Percentiles rank a stretch among this genome's conserved stretches.
Evolutionary conservation across 768 basidiomycete genomes (phyloP).

Genomic region (Cystofilobasidium bisporidii): DNA sequence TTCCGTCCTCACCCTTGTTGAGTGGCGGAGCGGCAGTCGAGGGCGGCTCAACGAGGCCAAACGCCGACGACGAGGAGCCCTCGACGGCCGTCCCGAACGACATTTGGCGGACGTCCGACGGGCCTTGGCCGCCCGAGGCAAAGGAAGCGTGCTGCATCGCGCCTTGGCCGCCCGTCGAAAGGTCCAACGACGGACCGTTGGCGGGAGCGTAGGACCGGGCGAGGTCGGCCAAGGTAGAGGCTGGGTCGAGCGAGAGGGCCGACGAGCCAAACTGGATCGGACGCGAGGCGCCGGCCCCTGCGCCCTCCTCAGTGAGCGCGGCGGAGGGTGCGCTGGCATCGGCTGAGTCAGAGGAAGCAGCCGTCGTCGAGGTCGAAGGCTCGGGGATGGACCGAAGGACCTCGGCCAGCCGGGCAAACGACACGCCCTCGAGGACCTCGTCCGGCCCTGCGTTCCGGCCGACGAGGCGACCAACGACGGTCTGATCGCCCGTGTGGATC

Average conservation of each 20-base stretch:
- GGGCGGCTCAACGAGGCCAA: background rate
- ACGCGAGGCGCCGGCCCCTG: background rate
- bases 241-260: no score
- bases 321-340: background rate
- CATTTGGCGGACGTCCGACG: background rate
- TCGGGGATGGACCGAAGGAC: background rate
- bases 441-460: background rate
- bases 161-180: no score
- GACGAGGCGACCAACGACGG: background rate
- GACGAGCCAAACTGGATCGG: no score
- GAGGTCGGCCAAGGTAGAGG: no score
- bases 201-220: no score
- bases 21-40: background rate
- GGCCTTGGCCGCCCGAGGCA: background rate
- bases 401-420: background rate
- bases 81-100: slow-evolving; percentile 4
- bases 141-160: background rate
- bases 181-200: no score
- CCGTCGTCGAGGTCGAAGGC: background rate
- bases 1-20: background rate
- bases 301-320: background rate
- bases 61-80: background rate
- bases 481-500: background rate
- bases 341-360: no score
- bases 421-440: background rate